Evolutionary conservation across 2,329 filamentous ascomycete species (phyloP).

Genomic region (Albifimbria verrucaria): DNA sequence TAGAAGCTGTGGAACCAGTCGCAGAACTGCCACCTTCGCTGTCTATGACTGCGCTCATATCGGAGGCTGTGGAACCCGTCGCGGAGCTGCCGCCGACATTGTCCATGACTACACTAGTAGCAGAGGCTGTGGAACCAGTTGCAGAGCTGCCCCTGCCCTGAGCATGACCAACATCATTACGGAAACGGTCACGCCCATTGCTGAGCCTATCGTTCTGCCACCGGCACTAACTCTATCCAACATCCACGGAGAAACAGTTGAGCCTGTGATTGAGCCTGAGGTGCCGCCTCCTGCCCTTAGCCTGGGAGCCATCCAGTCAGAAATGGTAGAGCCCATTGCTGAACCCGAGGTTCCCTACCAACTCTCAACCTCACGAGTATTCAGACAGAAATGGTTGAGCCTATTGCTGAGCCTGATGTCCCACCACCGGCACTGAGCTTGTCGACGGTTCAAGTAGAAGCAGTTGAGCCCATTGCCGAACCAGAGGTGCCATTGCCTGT

Average conservation of each 20-base stretch:
- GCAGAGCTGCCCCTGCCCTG: slow-evolving; percentile 16
- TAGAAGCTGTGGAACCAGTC: slow-evolving; percentile 24
- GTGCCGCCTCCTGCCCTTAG: slow-evolving; percentile 18
- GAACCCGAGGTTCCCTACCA: slow-evolving; percentile 20
- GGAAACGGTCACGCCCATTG: slow-evolving; percentile 26
- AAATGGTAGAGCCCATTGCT: slow-evolving; percentile 23
- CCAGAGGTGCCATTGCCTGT: slow-evolving; percentile 4
- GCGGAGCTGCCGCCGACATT: slow-evolving; percentile 18
- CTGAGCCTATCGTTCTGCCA: slow-evolving; percentile 15
- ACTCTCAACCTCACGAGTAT: slow-evolving; percentile 19
- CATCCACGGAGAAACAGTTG: slow-evolving; percentile 20
- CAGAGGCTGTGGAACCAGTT: slow-evolving; percentile 23
- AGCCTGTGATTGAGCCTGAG: slow-evolving; percentile 24
- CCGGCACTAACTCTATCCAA: slow-evolving; percentile 21
- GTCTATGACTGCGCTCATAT: slow-evolving; percentile 19
- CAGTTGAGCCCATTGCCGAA: slow-evolving; percentile 32
- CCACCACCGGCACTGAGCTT: slow-evolving; percentile 22
- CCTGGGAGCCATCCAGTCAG: slow-evolving; percentile 21
- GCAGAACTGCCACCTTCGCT: slow-evolving; percentile 21
- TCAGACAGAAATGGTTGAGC: slow-evolving; percentile 12
- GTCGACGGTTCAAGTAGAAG: slow-evolving; percentile 31
- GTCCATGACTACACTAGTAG: slow-evolving; percentile 19
- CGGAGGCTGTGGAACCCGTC: slow-evolving; percentile 23
- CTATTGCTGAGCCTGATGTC: slow-evolving; percentile 9
- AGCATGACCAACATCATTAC: slow-evolving; percentile 24